phyloP scores from a whole-genome alignment of 2,329 filamentous ascomycete genomes.

The Penicillium sp. region DNA sequence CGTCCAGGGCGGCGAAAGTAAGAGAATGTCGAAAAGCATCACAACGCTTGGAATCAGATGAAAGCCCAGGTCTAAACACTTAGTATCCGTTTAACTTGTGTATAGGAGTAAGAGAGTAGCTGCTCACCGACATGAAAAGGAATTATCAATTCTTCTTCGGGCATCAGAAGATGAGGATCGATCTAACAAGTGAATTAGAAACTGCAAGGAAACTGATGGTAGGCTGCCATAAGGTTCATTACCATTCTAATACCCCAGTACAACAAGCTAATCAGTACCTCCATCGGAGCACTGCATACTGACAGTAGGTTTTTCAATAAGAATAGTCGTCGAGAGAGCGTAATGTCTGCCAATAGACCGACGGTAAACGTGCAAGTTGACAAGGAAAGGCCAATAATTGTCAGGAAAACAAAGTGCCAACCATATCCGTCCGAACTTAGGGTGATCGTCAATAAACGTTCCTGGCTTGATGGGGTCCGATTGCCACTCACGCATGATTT shows the following conservation, averaged over 20 bases:
- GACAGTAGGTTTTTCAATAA: constrained; percentile 55
- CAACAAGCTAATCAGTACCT: constrained; percentile 56
- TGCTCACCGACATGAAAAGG: constrained; percentile 34
- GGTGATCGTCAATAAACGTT: background rate
- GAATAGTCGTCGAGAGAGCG: constrained; percentile 51
- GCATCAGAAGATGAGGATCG: constrained; percentile 48
- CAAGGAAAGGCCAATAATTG: constrained; percentile 57
- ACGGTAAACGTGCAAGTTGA: constrained; percentile 53
- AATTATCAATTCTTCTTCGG: constrained; percentile 35
- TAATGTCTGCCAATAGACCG: constrained; percentile 55
- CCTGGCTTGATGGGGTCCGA: constrained; percentile 9
- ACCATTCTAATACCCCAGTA: constrained; percentile 58
- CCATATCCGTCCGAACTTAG: constrained; percentile 56
- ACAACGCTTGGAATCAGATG: constrained; percentile 53
- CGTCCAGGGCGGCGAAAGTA: constrained; percentile 60
- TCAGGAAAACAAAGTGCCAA: constrained; percentile 64
- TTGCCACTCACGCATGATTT: constrained; percentile 34
- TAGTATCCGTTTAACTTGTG: background rate
- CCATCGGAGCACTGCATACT: constrained; percentile 56
- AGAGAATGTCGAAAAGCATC: constrained; percentile 52
- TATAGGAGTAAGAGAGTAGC: background rate
- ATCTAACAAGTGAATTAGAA: constrained; percentile 26
- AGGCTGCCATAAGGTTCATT: background rate
- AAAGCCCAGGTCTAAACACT: constrained; percentile 40
- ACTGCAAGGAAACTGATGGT: background rate